Base-by-base conservation (phyloP, 805 yeast species). In the Wickerhamia fluorescens region DNA sequence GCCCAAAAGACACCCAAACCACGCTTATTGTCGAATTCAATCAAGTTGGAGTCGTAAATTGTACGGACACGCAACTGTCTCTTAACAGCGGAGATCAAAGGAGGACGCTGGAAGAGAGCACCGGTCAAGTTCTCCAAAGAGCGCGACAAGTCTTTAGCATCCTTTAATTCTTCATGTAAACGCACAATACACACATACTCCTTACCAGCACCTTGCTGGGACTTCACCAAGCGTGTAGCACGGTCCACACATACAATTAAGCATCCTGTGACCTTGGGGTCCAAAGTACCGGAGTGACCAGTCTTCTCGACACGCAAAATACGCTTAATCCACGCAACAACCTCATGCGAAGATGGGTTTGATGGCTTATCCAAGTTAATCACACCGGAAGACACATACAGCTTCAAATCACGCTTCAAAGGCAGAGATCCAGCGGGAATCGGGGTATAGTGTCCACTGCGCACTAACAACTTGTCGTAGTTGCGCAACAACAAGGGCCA, bases 131-230 rank as follows among this genome's bases (percentile, higher is more conserved):
- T 86, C 66, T 92, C 98, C 44, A 92, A 71, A 16, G 84, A 68
- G 51, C 94, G 79, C 31, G 78, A 85, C 62, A 92, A 71, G 46
- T 81, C 95, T 58, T 86, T 86, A 52, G 83, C 92, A 45, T 87
- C 95, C 45, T 83, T 77, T 43, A 92, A 69, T 38, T 87, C 87
- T 42, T 89, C 96, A 60, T 92, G 98, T 49, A 92, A 71, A 70
- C 97, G 78, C 35, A 85, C 92, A 45, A 92, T 86, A 71, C 97
- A 92, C 32, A 92, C 98, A 66, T 92, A 92, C 78, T 92, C 98
- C 61, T 92, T 92, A 73, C 98, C 98, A 26, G 98, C 98, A 68
- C 97, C 97, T 65, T 92, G 98, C 68, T 92, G 98, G 31, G 96
- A 85, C 64, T 92, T 92, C 45, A 92, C 98, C 54, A 92, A 73